phyloP scores from a whole-genome alignment of 2,329 filamentous ascomycete genomes.

The Emergomyces orientalis region DNA sequence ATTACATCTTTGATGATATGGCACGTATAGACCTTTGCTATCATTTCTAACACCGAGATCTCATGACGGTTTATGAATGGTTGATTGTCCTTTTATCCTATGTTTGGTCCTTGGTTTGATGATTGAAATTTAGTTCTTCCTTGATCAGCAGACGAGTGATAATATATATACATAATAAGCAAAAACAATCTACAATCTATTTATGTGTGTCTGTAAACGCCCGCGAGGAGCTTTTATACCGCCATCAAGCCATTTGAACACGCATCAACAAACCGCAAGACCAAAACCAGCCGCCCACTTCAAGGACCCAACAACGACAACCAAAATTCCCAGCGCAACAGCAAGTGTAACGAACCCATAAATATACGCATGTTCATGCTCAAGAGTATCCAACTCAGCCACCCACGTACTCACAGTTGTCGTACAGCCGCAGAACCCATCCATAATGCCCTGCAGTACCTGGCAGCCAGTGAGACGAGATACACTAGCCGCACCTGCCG shows the following conservation, averaged over 20 bases:
- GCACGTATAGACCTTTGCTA: neutral
- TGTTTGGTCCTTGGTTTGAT: neutral
- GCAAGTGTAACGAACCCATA: slow-evolving; percentile 44
- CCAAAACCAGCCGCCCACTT: slow-evolving; percentile 42
- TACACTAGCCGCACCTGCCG: slow-evolving; percentile 33
- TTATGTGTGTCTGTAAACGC: neutral
- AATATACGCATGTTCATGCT: slow-evolving; percentile 52
- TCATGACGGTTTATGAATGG: neutral
- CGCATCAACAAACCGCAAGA: slow-evolving; percentile 24
- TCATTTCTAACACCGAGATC: neutral
- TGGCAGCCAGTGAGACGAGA: slow-evolving; percentile 49
- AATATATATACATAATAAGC: neutral
- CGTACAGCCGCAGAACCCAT: slow-evolving; percentile 59
- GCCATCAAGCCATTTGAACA: neutral
- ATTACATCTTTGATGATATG: neutral
- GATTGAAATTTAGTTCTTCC: neutral
- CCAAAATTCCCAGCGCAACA: slow-evolving; percentile 40
- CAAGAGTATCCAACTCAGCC: slow-evolving; percentile 48
- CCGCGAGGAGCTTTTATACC: neutral
- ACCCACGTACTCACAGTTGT: slow-evolving; percentile 63
- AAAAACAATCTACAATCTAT: neutral
- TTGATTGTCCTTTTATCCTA: neutral
- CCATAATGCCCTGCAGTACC: slow-evolving; percentile 56
- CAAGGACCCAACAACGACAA: slow-evolving; percentile 49
- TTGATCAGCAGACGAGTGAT: neutral